Percentiles rank a stretch among this genome's conserved stretches.
Conservation (phyloP, 148 eudicot genomes). For the Linanthus parryae region DNA sequence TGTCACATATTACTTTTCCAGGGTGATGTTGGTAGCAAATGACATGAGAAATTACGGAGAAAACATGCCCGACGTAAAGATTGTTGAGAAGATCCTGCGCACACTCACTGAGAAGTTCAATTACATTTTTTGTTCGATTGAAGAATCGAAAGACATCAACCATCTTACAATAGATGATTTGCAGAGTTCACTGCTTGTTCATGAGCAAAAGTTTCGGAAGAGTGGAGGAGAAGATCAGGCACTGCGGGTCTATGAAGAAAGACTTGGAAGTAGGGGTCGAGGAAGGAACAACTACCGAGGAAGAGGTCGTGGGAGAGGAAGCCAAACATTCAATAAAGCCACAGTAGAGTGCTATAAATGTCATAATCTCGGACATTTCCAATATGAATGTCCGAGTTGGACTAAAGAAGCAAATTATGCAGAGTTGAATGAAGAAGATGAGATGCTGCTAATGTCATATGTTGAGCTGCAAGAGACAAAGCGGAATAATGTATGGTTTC, state of each 20-base stretch:
- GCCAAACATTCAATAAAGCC: background rate
- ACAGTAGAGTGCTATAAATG: background rate
- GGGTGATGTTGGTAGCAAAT: background rate
- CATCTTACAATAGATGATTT: background rate
- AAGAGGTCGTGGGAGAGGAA: background rate
- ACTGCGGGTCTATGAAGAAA: background rate
- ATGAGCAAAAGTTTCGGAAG: no score
- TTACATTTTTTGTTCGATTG: background rate
- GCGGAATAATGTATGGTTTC: conserved; percentile 4
- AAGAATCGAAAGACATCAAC: background rate
- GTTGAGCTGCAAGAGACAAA: background rate
- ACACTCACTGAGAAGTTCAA: background rate
- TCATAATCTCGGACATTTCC: background rate
- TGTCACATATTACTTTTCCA: background rate
- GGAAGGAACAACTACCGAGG: background rate
- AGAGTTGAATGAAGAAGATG: background rate
- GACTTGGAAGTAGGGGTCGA: background rate
- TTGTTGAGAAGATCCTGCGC: background rate
- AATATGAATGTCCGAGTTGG: background rate
- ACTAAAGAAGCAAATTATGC: background rate
- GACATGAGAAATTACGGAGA: background rate
- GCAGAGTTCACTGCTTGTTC: no score
- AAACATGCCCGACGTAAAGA: background rate
- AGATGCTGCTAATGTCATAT: conserved; percentile 1
- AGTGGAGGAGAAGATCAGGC: background rate